Base-by-base conservation (phyloP, 2,329 filamentous ascomycete genomes). In the Arthrinium phaeospermum region DNA sequence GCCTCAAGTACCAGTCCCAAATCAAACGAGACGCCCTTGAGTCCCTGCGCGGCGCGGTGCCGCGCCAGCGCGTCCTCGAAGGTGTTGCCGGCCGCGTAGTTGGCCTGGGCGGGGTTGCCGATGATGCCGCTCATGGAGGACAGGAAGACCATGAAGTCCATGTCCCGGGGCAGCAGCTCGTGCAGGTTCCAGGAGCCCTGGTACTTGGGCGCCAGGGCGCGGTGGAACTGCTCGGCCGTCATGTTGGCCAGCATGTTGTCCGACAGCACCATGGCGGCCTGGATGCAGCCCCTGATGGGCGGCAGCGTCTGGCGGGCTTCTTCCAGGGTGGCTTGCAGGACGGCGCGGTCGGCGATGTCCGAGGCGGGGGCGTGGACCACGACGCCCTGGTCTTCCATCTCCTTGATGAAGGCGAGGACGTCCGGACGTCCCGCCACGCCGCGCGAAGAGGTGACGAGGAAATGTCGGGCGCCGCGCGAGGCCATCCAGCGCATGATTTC, bases 141-240 rank as follows among this genome's bases (percentile, higher is more conserved):
- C 14, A 88, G 83, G 34, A 85, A 82, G 49, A 88, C 80, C 78
- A 90, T 90, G 73, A 72, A 89, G 77, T 88, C 86, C 1, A 88
- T 80, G 0, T 79, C 78, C 37, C 78, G 75, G n/a, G 78, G 73
- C 1, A 88, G 81, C 0, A 83, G 83, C 22, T 84, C 80, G 77
- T 90, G 87, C 67, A 89, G 82, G 76, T 90, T 90, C 84, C 85
- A 87, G 1, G 85, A 85, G 13, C 86, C 88, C 5, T 84, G 79
- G 0, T 88, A 85, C 77, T 90, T 91, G 74, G 86, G 85, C 51
- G 83, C 80, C 46, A 87, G 82, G 45, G 87, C 86, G 3, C 81
- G 78, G 14, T 79, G 80, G 74, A 86, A 90, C 37, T 88, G 83
- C 0, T 82, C 78, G 73, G 82, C 83, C 0, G 81, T 83, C 87